Conservation (phyloP, 129 eudicot species). For the sunflower (Helianthus annuus) region HanXRQr2.0-SUNRISE NC_035441.2:109358891-109359390, state of each 20-base stretch:
- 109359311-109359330: slow-evolving; percentile 84
- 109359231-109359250: slow-evolving; percentile 32
- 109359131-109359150: slow-evolving; percentile 87
- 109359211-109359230: slow-evolving; percentile 94
- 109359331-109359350: slow-evolving; percentile 84
- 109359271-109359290: background rate
- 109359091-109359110: background rate
- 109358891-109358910: too few species aligned
- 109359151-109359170: slow-evolving; percentile 88
- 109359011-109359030: too few species aligned
- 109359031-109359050: too few species aligned
- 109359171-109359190: slow-evolving; percentile 73
- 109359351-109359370: slow-evolving; percentile 89
- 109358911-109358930: too few species aligned
- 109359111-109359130: slow-evolving; percentile 61
- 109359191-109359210: slow-evolving; percentile 85
- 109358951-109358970: too few species aligned
- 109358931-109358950: too few species aligned
- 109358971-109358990: too few species aligned
- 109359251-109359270: background rate
- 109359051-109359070: too few species aligned
- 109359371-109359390: slow-evolving; percentile 95
- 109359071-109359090: too few species aligned
- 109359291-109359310: slow-evolving; percentile 53
- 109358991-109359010: too few species aligned